Evolutionary conservation across 352 stramenopile genomes (phyloP), one percentile per base, ranked within the genome.

Genomic region (Globisporangium recalcitrans): DNA sequence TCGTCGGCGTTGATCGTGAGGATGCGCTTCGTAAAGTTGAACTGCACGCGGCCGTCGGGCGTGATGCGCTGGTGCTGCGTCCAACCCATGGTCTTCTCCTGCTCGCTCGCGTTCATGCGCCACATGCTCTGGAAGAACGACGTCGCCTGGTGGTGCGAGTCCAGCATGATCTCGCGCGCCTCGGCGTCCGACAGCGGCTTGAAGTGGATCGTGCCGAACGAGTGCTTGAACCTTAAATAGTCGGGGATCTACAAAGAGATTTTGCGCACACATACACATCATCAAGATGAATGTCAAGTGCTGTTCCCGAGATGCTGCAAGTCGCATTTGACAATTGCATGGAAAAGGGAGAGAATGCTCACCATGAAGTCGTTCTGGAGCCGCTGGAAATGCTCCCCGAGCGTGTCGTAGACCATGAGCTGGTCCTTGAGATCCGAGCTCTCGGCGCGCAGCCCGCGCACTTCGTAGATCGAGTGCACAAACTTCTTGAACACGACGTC

Each of bases 21-120:
- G 49, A 91, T 75, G n/a, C 78, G 69, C 58, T 91, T 91, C 48
- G 78, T 87, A 29, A 91, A 91, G 52, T 89, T 90, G 65, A 91
- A 91, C 60, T 89, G 78, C 56, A 91, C 75, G 49, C 82, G 69
- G 47, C 82, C 82, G 31, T 90, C 77, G 0, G 59, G 24, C 34
- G 78, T 83, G 65, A 91, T 85, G 27, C 78, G 78, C 59, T 90
- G 80, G 66, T 87, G 77, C 56, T 88, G 74, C 32, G 82, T 85
- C 82, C 82, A 91, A 31, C 82, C 82, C 71, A 89, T 88, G n/a
- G 82, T 91, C 65, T 88, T 83, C n/a, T 85, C 67, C 31, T 72
- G 65, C 29, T 70, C 68, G 6, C 78, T 49, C 6, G 65, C 62
- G 21, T 36, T n/a, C 16, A 58, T 51, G 9, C 57, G 55, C 34